phyloP scores from a whole-genome alignment of 2,329 filamentous ascomycete species.

The Aspergillus oerlinghausenensis region DNA sequence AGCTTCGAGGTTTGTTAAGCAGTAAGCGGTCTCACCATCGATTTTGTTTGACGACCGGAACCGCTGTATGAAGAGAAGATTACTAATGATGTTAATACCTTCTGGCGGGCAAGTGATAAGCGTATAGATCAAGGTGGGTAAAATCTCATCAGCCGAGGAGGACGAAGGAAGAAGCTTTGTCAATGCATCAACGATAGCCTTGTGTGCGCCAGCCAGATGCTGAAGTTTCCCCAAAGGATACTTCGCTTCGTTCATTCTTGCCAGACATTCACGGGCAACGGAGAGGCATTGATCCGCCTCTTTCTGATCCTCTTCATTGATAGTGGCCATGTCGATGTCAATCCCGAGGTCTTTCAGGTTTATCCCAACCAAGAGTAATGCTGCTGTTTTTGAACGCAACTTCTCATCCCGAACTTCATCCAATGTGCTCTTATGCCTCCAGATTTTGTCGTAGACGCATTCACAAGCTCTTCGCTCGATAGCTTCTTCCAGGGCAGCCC shows the following conservation, averaged over 20 bases:
- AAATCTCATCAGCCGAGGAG: conserved; percentile 93
- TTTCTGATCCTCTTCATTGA: conserved; percentile 56
- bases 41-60: conserved; percentile 84
- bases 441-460: conserved; percentile 80
- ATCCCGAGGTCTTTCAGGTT: conserved; percentile 79
- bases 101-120: conserved; percentile 86
- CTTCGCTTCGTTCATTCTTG: conserved; percentile 77
- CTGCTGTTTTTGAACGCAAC: conserved; percentile 86
- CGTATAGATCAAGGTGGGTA: conserved; percentile 94
- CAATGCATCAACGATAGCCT: conserved; percentile 85
- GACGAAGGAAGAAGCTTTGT: conserved; percentile 62
- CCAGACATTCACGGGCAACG: conserved; percentile 65
- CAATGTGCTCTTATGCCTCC: conserved; percentile 83
- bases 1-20: conserved; percentile 91
- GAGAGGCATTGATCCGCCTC: conserved; percentile 71
- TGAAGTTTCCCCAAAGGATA: conserved; percentile 90
- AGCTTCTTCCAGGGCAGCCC: conserved; percentile 75
- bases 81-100: conserved; percentile 83
- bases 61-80: conserved; percentile 87
- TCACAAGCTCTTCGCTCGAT: conserved; percentile 84
- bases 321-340: conserved; percentile 55
- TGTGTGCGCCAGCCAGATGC: conserved; percentile 81
- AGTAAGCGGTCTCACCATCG: conserved; percentile 92
- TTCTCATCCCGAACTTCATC: conserved; percentile 96
- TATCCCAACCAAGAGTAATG: conserved; percentile 85